Base-by-base conservation (phyloP, 768 basidiomycete genomes). In the Amanita rubescens region DNA sequence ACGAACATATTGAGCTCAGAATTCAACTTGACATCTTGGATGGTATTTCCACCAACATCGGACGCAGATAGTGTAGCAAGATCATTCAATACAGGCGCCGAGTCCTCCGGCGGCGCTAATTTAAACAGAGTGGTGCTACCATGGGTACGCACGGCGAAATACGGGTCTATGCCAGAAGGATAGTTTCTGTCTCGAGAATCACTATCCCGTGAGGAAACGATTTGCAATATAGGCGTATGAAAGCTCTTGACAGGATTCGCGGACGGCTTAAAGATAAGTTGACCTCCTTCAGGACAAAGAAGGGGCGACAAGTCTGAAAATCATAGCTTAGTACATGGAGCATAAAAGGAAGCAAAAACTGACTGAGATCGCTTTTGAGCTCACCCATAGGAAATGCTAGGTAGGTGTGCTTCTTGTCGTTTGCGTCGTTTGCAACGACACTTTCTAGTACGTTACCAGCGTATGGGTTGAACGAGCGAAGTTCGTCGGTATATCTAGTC, bases 321-420 rank as follows among this genome's bases (percentile, higher is more conserved):
- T n/a, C 7, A 24, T 30, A 5, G 6, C 24, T 44, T 8, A 55
- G 48, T 9, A 49, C 24, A 34, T 27, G 46, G 51, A 32, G 20
- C n/a, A 11, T 45, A 22, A 19, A 27, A 22, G n/a, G 19, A 33
- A 25, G 12, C 27, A 25, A 25, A 41, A 7, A 63, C 80, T 61
- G 58, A 89, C 89, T 87, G 30, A 91, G 72, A 53, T 85, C 76
- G 48, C 69, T 63, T 33, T 74, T 71, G 12, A 73, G 67, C 60
- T 83, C 78, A 2, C 87, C 87, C 73, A 77, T 80, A 1, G 87
- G 81, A 68, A 87, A 89, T 1, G 61, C 71, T 73, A 41, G 80
- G 61, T 49, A 69, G 72, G 17, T 70, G 62, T 15, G 63, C 55
- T 41, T 57, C 61, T 25, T 59, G 54, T 48, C 37, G 35, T 56